phyloP scores from a whole-genome alignment of 257 asterid genomes.

The Scutellaria galericulata region DNA sequence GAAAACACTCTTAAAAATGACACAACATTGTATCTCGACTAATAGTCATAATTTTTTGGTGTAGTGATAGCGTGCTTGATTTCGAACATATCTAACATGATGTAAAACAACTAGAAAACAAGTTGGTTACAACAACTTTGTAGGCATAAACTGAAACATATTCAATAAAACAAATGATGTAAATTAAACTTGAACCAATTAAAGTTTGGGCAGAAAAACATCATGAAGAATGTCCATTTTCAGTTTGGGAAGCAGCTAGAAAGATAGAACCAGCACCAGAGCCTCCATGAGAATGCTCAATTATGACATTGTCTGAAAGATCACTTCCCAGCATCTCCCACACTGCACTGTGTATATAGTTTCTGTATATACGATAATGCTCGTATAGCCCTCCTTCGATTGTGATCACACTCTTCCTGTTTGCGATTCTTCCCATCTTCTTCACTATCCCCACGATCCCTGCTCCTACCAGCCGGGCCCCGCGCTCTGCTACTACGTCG shows the following conservation, averaged over 20 bases:
- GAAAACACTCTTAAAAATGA: too few relatives aligned
- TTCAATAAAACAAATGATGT: not conserved
- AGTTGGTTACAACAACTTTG: not conserved
- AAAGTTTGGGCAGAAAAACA: not conserved
- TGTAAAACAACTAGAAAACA: not conserved
- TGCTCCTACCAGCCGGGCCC: conserved; percentile 84
- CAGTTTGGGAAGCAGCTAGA: conserved; percentile 68
- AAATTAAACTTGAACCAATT: not conserved
- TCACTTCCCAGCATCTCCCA: conserved; percentile 87
- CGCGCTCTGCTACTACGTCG: conserved; percentile 80
- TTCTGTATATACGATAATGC: conserved; percentile 69
- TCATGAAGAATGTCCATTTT: conserved; percentile 36
- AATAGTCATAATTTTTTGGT: too few relatives aligned
- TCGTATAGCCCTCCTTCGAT: conserved; percentile 78
- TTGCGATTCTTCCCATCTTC: conserved; percentile 60
- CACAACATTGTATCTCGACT: too few relatives aligned
- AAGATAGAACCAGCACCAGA: conserved; percentile 79
- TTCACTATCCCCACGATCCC: conserved; percentile 74
- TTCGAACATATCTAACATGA: too few relatives aligned
- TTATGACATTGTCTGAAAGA: conserved; percentile 62
- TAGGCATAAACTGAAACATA: not conserved
- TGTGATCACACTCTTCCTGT: conserved; percentile 59
- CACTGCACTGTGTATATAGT: conserved; percentile 77
- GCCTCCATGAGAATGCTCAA: conserved; percentile 80
- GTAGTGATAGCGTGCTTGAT: too few relatives aligned